phyloP scores from a whole-genome alignment of 495 filamentous ascomycete species.

The Viridothelium virens region DNA sequence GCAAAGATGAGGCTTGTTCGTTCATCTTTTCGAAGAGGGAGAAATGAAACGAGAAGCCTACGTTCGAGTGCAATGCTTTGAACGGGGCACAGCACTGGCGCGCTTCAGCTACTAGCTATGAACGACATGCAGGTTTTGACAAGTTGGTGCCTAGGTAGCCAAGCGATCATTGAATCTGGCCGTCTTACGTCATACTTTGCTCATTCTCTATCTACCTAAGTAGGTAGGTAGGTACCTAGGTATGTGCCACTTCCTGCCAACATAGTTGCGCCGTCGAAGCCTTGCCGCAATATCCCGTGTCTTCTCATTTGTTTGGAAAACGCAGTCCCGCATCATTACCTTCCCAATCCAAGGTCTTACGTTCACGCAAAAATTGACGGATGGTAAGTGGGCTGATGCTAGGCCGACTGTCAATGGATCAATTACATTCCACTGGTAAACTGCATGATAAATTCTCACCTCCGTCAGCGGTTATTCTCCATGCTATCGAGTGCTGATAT shows the following conservation, averaged over 20 bases:
- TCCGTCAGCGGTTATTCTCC: not conserved
- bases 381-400: no score
- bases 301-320: not conserved
- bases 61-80: not conserved
- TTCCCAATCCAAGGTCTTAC: not conserved
- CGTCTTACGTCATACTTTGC: not conserved
- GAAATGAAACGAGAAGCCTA: not conserved
- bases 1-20: slow-evolving; percentile 9
- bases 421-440: no score
- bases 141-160: not conserved
- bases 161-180: not conserved
- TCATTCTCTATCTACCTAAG: not conserved
- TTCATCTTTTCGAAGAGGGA: slow-evolving; percentile 7
- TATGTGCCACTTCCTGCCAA: not conserved
- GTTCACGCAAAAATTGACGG: no score
- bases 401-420: no score
- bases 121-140: not conserved
- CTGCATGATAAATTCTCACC: not conserved
- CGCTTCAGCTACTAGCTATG: not conserved
- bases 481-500: not conserved
- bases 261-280: not conserved
- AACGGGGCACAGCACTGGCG: not conserved
- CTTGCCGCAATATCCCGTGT: not conserved
- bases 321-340: not conserved
- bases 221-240: no score